Base-by-base conservation (phyloP, 495 filamentous ascomycete genomes). In the Tuber brumale region DNA sequence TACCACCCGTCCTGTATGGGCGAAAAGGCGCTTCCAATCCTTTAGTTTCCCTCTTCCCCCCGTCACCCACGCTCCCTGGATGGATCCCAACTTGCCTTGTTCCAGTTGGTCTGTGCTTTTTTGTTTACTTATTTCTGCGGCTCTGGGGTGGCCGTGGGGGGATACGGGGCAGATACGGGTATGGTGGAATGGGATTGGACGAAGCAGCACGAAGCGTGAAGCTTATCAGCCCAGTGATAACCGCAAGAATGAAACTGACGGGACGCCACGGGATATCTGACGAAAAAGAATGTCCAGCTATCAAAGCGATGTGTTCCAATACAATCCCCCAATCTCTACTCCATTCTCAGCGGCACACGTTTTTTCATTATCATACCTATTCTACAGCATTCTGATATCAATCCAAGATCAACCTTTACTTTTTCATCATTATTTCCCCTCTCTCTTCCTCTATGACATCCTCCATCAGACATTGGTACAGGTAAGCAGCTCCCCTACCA, bases 281-380 rank as follows among this genome's bases (percentile, higher is more conserved):
- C 57, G 27, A 66, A 66, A 61, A 66, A 35, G 12, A 6, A 66
- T 66, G 57, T 66, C 57, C 57, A 66, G 57, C 57, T 35, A 66
- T 66, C 16, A 27, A 66, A 66, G 57, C 57, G 57, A 66, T 66
- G 57, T 66, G 57, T 66, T 66, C 57, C 57, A 66, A 66, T 66
- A 66, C 57, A 66, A 66, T 66, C 57, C 27, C 35, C 57, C 57
- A 66, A 66, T 66, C 57, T 27, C 31, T 12, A 66, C 57, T 66
- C 57, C 57, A 66, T 66, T 66, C 57, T 66, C 27, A 66, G 27
- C 57, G 57, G 57, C 57, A 16, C 57, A 66, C 57, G 57, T 66
- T 66, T 66, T 66, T 66, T 35, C 57, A 66, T 66, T 35, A 35
- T 66, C 57, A 66, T 66, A 66, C 31, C 57, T 35, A 35, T 35